Base-by-base conservation (phyloP, 225 moss, liverwort and hornwort species). In the Thuidium tamariscinum region DNA sequence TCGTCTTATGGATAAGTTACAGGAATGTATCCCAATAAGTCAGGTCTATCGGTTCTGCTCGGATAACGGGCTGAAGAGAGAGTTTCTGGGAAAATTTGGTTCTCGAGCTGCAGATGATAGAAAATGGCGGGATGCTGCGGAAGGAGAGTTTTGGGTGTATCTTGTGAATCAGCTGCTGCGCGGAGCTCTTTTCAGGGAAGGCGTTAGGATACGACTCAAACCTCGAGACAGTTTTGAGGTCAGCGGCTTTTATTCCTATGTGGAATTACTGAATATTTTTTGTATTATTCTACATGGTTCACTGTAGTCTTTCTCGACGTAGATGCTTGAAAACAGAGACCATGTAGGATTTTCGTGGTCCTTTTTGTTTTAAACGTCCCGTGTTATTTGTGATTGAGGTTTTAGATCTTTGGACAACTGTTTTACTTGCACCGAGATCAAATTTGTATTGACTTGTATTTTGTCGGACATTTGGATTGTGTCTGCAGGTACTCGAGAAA, bases 111-210 rank as follows among this genome's bases (percentile, higher is more conserved):
- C 92, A 75, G 91, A 94, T 85, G 77, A 89, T 77, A 90, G 88
- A 41, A 93, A 92, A 86, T 91, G 94, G 94, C 87, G 87, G 76
- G 84, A 91, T 80, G 77, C 69, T 74, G 90, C 87, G 71, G 91
- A 93, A 94, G 91, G 88, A 88, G 91, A 89, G 79, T 94, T 94
- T 71, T 94, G 94, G 94, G 89, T 94, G 27, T 89, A 94, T 60
- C 90, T 93, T 79, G 77, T 93, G 86, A 89, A 94, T 89, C 86
- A 93, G 75, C 76, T 93, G 37, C 87, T 94, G 49, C 90, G 92
- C 30, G 92, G 90, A 91, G 93, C 94, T 73, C 91, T 94, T 86
- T 88, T 90, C 56, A 90, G 91, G 81, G 94, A 94, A 85, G 93
- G 93, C 62, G 91, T 94, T 73, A 89, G 94, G 82, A 86, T 93